Evolutionary conservation across 495 filamentous ascomycete genomes (phyloP).

Genomic region (Mytilinidion resinicola): DNA sequence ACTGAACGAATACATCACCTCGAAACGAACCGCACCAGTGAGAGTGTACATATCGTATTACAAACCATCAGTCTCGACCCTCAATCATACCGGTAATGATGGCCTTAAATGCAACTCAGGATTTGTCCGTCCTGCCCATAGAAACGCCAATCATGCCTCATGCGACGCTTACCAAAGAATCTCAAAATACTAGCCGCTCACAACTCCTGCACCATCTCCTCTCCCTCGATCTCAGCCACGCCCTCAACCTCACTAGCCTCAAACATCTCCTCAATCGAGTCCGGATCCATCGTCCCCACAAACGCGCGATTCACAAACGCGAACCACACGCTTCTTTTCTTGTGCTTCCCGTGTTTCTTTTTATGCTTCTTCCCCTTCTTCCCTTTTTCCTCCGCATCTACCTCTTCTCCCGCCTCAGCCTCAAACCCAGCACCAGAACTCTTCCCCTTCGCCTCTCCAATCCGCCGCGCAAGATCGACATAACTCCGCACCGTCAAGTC

Average conservation of each 20-base stretch:
- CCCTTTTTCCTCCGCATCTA: slow-evolving; percentile 38
- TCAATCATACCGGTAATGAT: too few species aligned
- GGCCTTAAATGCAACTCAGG: too few species aligned
- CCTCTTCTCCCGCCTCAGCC: slow-evolving; percentile 14
- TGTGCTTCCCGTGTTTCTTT: slow-evolving; percentile 42
- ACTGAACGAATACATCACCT: too few species aligned
- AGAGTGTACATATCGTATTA: too few species aligned
- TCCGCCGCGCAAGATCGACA: slow-evolving; percentile 68
- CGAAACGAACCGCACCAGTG: too few species aligned
- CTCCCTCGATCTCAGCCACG: too few species aligned
- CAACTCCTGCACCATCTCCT: too few species aligned
- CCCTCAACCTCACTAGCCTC: background rate
- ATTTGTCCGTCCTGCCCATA: too few species aligned
- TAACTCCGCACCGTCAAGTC: slow-evolving; percentile 84
- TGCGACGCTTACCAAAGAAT: too few species aligned
- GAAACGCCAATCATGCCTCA: too few species aligned
- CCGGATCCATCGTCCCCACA: slow-evolving; percentile 59
- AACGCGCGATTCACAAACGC: slow-evolving; percentile 75
- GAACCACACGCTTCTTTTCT: slow-evolving; percentile 56
- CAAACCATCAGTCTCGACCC: too few species aligned
- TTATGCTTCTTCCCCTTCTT: slow-evolving; percentile 41
- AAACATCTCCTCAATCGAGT: slow-evolving; percentile 46
- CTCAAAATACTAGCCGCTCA: too few species aligned
- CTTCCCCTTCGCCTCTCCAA: slow-evolving; percentile 44
- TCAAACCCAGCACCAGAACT: slow-evolving; percentile 11